Conservation (phyloP, 768 basidiomycete species). For the Boletales sp. region DNA sequence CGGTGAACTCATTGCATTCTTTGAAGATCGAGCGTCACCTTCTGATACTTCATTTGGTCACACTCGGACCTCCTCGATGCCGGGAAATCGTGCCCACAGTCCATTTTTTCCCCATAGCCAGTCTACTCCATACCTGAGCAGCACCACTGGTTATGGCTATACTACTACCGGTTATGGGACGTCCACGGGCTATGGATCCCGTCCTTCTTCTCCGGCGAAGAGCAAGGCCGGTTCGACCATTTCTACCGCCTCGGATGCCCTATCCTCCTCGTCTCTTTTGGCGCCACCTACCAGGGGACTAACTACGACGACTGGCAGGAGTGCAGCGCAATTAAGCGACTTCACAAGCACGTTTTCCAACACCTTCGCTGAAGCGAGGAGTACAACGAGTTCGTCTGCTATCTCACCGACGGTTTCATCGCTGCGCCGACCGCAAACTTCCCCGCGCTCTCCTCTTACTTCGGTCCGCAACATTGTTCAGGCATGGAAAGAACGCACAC, state of each 20-base stretch:
- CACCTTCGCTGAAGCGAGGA: slow-evolving; percentile 38
- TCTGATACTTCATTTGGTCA: slow-evolving; percentile 40
- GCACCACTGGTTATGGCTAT: slow-evolving; percentile 34
- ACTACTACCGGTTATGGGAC: slow-evolving; percentile 30
- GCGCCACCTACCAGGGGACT: slow-evolving; percentile 44
- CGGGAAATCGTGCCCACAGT: slow-evolving; percentile 33
- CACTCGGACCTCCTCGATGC: slow-evolving; percentile 51
- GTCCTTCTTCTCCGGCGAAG: slow-evolving; percentile 48
- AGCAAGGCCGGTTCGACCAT: slow-evolving; percentile 34
- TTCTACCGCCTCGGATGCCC: slow-evolving; percentile 22
- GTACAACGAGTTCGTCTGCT: slow-evolving; percentile 20
- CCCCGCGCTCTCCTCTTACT: slow-evolving; percentile 67
- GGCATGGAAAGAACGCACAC: slow-evolving; percentile 77
- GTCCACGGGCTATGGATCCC: slow-evolving; percentile 35
- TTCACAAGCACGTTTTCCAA: slow-evolving; percentile 36
- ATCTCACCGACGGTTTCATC: slow-evolving; percentile 45
- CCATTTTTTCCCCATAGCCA: slow-evolving; percentile 31
- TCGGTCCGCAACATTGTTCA: slow-evolving; percentile 78
- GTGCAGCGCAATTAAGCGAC: slow-evolving; percentile 34
- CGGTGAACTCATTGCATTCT: slow-evolving; percentile 71
- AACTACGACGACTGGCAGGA: slow-evolving; percentile 14
- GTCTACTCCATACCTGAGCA: slow-evolving; percentile 39
- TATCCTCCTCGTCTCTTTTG: slow-evolving; percentile 41
- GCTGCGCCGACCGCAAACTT: slow-evolving; percentile 59
- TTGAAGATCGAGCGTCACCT: slow-evolving; percentile 52